Base-by-base conservation (phyloP, 2,329 filamentous ascomycete genomes). In the Verticillium alfalfae region DNA sequence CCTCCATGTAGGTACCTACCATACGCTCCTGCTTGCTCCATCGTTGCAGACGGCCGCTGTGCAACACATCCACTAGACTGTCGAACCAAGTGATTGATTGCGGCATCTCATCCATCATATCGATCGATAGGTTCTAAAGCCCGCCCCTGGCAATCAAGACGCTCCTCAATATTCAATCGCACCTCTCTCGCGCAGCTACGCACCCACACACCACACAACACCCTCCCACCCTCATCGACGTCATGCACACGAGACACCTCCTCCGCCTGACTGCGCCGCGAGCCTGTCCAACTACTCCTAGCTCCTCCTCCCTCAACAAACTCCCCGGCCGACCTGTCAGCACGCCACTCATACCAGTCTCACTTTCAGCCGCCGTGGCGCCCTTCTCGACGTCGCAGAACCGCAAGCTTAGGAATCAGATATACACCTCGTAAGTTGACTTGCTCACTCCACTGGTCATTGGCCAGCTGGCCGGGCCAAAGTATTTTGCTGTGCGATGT, bases 401-500 rank as follows among this genome's bases (percentile, higher is more conserved):
- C 45, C 56, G 12, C 56, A 61, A 68, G 41, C 67, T 68, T 58
- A 74, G 70, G 66, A 74, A 74, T 61, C 72, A 75, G 65, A 70
- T 76, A 62, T 75, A 72, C 62, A 66, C 71, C 52, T 69, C 73
- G 74, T 76, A 63, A 68, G 74, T 68, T 45, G 31, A 18, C 15
- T 34, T 7, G 54, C n/a, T 37, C 31, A 37, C 31, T 2, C 2
- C 45, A 52, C 22, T 37, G 36, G 8, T 52, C 16, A 52, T 18
- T 41, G 39, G 39, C 39, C 39, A 41, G 39, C 39, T 16, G 16
- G 12, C 45, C 45, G 8, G 6, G 8, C 5, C 45, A n/a, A 10
- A 5, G 26, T 6, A 18, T 18, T 31, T 31, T 31, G 2, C 26
- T 31, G 26, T 31, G 26, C 26, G 34, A 52, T 26, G 26, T 16